phyloP scores from a whole-genome alignment of 306 rosid species.

The Fragaria iinumae region DNA sequence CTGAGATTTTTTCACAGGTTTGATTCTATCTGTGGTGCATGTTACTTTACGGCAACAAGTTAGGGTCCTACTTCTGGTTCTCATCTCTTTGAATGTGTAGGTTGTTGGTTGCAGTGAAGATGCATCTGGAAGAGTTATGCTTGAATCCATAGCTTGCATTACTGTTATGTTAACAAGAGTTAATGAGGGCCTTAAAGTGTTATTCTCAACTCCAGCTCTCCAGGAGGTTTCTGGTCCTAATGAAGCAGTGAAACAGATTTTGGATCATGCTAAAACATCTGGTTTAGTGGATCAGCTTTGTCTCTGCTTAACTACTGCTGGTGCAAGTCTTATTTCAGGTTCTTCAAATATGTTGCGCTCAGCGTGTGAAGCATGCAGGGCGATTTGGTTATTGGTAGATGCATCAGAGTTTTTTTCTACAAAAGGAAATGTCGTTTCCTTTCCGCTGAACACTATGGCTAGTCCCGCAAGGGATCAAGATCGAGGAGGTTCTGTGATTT shows the following conservation, averaged over 20 bases:
- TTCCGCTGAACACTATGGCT: constrained; percentile 63
- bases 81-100: constrained; percentile 48
- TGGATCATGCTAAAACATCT: constrained; percentile 82
- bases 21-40: constrained; percentile 28
- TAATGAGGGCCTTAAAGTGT: constrained; percentile 52
- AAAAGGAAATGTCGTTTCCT: constrained; percentile 50
- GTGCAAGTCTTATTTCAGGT: constrained; percentile 82
- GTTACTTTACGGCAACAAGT: neutral
- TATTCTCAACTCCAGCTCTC: constrained; percentile 47
- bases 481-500: constrained; percentile 43
- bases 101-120: constrained; percentile 63
- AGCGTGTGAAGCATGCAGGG: constrained; percentile 87
- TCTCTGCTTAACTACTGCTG: constrained; percentile 70
- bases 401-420: constrained; percentile 55
- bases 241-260: constrained; percentile 51
- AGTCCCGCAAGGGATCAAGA: constrained; percentile 54
- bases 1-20: constrained; percentile 82
- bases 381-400: constrained; percentile 77
- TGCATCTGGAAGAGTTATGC: constrained; percentile 67
- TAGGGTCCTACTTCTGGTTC: constrained; percentile 28
- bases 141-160: constrained; percentile 75
- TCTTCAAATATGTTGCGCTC: constrained; percentile 76
- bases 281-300: constrained; percentile 81
- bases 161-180: constrained; percentile 69
- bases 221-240: constrained; percentile 34